Conservation (phyloP, 257 asterid genomes). For the Rubia yunnanensis region DNA sequence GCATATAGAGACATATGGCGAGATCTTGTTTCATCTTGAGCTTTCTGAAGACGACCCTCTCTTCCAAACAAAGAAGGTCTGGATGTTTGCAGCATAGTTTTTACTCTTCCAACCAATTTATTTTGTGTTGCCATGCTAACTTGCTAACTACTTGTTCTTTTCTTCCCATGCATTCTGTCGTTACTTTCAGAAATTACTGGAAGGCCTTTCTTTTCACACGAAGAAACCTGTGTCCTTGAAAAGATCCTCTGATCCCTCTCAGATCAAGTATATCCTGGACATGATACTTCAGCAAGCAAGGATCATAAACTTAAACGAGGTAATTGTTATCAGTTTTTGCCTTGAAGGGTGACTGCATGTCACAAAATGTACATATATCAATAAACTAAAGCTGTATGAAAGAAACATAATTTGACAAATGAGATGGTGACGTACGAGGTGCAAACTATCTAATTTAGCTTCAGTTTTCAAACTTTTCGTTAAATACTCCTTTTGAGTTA, state of each 20-base stretch:
- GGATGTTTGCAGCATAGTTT: not conserved
- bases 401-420: not conserved
- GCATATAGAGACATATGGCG: slow-evolving; percentile 26
- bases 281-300: slow-evolving; percentile 52
- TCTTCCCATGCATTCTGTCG: not conserved
- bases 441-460: not conserved
- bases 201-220: slow-evolving; percentile 26
- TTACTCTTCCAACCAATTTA: no score
- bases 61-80: slow-evolving; percentile 57
- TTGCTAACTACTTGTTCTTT: not conserved
- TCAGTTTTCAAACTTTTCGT: not conserved
- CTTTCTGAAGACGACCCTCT: slow-evolving; percentile 52
- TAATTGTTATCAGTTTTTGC: slow-evolving; percentile 8
- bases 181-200: slow-evolving; percentile 47
- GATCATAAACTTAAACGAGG: slow-evolving; percentile 62
- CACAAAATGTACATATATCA: not conserved
- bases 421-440: not conserved
- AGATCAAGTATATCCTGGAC: slow-evolving; percentile 30
- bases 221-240: slow-evolving; percentile 24
- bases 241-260: slow-evolving; percentile 34
- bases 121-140: not conserved
- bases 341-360: not conserved
- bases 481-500: not conserved
- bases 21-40: slow-evolving; percentile 40
- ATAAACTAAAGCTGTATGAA: not conserved